These are phyloP conservation scores for Sordariomycetes sp. DNA, from an alignment of 2,329 filamentous ascomycete species.

Conservation along the genomic window DNA sequence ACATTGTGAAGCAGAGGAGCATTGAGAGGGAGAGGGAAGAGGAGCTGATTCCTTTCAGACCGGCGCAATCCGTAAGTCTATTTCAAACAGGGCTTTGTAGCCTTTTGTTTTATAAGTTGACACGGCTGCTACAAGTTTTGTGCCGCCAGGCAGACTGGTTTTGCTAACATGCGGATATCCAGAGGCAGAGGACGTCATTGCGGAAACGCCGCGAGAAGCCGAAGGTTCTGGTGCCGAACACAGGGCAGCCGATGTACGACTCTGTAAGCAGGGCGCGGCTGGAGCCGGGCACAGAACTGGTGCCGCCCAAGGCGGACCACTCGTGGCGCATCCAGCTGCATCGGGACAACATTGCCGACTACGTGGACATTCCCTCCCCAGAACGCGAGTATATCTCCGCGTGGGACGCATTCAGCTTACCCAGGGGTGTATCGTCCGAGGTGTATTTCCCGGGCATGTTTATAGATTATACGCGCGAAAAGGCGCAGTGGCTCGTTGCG, in stretches of 20 bases:
- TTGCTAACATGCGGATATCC: background rate
- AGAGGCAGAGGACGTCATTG: background rate
- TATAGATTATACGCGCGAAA: constrained; percentile 34
- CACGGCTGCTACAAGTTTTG: background rate
- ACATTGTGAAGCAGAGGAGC: background rate
- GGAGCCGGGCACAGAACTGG: constrained; percentile 31
- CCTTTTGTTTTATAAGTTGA: too few relatives aligned
- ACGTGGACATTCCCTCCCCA: constrained; percentile 35
- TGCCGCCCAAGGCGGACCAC: constrained; percentile 27
- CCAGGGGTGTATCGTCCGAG: constrained; percentile 34
- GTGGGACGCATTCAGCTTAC: constrained; percentile 43
- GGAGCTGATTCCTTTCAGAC: background rate
- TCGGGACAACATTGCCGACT: constrained; percentile 41
- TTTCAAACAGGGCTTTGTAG: background rate
- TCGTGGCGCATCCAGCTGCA: constrained; percentile 47
- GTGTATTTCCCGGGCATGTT: constrained; percentile 38
- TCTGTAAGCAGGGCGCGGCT: constrained; percentile 40
- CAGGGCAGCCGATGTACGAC: constrained; percentile 40
- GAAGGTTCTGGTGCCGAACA: constrained; percentile 31
- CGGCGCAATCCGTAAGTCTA: background rate
- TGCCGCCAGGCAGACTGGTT: too few relatives aligned
- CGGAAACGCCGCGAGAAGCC: constrained; percentile 1
- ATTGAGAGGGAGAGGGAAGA: background rate
- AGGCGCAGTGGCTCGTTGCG: constrained; percentile 36
- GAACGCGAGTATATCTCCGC: constrained; percentile 46